A percentile compares a stretch with the other conserved stretches of the same genome.
These are phyloP conservation scores for Triticum urartu DNA, from an alignment of 176 grass and related monocot genomes.

Conservation along the genomic window DNA sequence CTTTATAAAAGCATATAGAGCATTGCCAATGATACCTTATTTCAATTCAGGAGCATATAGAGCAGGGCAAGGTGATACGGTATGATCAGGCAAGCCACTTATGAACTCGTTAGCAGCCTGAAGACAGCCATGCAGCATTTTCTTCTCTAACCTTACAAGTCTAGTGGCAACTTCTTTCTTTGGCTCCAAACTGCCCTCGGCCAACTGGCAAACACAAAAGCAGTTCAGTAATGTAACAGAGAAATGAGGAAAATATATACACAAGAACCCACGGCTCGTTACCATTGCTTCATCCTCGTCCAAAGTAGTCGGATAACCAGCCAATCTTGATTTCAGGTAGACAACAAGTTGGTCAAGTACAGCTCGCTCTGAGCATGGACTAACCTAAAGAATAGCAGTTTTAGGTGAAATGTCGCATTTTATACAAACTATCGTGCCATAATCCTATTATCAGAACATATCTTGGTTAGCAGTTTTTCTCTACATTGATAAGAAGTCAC, in stretches of 20 bases:
- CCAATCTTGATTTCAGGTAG: constrained; percentile 85
- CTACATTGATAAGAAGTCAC: background rate
- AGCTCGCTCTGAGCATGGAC: constrained; percentile 86
- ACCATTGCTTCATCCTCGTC: constrained; percentile 89
- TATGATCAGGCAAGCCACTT: constrained; percentile 78
- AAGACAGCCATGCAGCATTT: constrained; percentile 88
- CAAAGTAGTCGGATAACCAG: constrained; percentile 75
- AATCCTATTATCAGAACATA: background rate
- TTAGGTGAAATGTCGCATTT: constrained; percentile 23
- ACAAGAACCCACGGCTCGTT: constrained; percentile 30
- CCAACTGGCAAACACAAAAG: constrained; percentile 56
- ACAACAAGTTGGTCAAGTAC: constrained; percentile 92
- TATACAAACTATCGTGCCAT: background rate
- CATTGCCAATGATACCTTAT: constrained; percentile 43
- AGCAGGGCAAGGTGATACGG: constrained; percentile 83
- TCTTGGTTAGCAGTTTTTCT: background rate
- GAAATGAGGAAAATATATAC: constrained; percentile 4
- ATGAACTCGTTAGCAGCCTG: constrained; percentile 66
- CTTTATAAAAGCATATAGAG: background rate
- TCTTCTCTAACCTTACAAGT: constrained; percentile 91
- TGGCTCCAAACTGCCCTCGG: constrained; percentile 72
- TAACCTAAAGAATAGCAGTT: constrained; percentile 52
- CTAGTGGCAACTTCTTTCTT: constrained; percentile 88
- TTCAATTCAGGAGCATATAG: constrained; percentile 80
- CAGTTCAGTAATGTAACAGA: constrained; percentile 22